Evolutionary conservation across 1,284 basidiomycete species (phyloP), one percentile per base, ranked within the genome.

Genomic region (Laetiporus sulphureus): DNA sequence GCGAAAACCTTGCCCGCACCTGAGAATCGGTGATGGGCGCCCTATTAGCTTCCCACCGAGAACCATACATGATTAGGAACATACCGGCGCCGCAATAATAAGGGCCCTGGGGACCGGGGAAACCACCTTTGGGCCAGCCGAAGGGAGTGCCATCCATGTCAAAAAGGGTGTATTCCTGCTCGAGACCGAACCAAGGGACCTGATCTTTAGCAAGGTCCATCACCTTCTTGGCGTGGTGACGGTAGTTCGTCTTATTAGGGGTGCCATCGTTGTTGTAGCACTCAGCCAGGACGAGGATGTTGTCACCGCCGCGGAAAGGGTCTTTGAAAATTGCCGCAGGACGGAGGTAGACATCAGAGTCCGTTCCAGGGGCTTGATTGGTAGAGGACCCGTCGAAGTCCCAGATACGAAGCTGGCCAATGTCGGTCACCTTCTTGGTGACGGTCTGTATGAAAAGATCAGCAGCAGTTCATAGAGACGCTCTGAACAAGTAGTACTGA

Each of bases 31-130:
- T 27, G 25, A 25, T 36, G 20, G 41, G 33, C 21, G 23, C 46
- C 32, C 27, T 40, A 39, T 36, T 15, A 19, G 35, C 33, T 35
- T 47, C 44, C 32, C 40, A 33, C 44, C 40, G 39, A 30, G 13
- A 36, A 46, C 48, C 46, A 23, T 41, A 34, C 23, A 36, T 38
- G 31, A 45, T 43, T 43, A 45, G 45, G 25, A 25, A 71, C 79
- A 62, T 67, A 88, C 95, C 95, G 67, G 95, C 95, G 77, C 96
- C 96, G 63, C 96, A 99, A 75, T 99, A 99, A 72, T 99, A 99
- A 39, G 96, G 96, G 49, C 96, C 96, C 69, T 99, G 96, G 52
- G 96, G 95, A 60, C 90, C 96, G 51, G 96, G 96, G 88, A 98
- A 99, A 70, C 96, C 96, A 56, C 92, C 91, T 72, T 91, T 91